phyloP scores from a whole-genome alignment of 1,139 yeast genomes.

The Candida glucosophila region DNA sequence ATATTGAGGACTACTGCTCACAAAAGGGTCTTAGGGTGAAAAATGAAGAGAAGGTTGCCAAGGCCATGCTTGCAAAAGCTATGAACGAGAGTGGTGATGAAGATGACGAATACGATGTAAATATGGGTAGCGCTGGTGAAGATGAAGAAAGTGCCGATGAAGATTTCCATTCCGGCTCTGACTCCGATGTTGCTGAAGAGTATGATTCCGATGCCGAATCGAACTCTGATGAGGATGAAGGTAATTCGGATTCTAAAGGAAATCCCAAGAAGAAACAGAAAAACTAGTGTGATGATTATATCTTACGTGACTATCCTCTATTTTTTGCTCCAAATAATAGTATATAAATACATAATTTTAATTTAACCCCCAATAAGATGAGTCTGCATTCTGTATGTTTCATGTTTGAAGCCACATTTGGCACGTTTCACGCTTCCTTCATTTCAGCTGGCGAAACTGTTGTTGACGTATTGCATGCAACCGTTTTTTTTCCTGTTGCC shows the following conservation, averaged over 20 bases:
- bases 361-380: too few species aligned
- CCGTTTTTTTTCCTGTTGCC: too few species aligned
- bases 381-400: too few species aligned
- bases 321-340: too few species aligned
- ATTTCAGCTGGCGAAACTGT: too few species aligned
- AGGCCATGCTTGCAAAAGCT: conserved; percentile 69
- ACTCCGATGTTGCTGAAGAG: conserved; percentile 78
- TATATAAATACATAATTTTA: too few species aligned
- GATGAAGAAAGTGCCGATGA: conserved; percentile 65
- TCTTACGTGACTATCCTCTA: too few species aligned
- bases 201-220: conserved; percentile 64
- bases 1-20: conserved; percentile 66
- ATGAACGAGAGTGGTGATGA: conserved; percentile 66
- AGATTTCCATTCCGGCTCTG: conserved; percentile 56
- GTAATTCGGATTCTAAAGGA: conserved; percentile 5
- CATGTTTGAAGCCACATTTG: too few species aligned
- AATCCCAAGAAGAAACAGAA: conserved; percentile 38
- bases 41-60: conserved; percentile 86
- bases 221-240: conserved; percentile 23
- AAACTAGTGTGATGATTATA: too few species aligned
- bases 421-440: too few species aligned
- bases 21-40: conserved; percentile 73
- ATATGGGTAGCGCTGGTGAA: conserved; percentile 68
- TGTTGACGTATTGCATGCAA: too few species aligned
- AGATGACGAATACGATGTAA: conserved; percentile 51